phyloP scores from a whole-genome alignment of 1,139 yeast genomes.

The Yamadazyma oceani region DNA sequence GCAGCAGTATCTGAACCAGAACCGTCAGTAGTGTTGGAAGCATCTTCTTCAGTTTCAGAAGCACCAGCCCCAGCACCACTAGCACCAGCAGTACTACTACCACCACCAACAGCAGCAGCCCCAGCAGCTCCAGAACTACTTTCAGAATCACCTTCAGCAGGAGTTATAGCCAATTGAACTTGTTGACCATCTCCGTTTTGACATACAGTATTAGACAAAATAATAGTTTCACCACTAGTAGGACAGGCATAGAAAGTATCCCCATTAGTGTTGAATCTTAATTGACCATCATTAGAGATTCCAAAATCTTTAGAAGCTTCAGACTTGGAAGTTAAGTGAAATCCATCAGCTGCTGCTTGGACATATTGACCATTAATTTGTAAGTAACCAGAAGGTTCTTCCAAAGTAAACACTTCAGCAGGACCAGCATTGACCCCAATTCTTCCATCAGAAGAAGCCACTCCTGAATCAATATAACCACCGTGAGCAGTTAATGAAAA shows the following conservation, averaged over 20 bases:
- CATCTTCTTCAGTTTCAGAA: constrained; percentile 10
- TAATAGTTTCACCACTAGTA: constrained; percentile 5
- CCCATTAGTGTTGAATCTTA: constrained; percentile 23
- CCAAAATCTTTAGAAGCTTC: constrained; percentile 31
- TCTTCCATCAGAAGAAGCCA: constrained; percentile 19
- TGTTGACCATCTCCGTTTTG: constrained; percentile 6
- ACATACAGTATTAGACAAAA: constrained; percentile 12
- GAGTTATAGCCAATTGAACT: constrained; percentile 8
- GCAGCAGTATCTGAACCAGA: constrained; percentile 12
- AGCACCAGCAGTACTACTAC: too few relatives aligned
- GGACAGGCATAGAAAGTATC: constrained; percentile 28
- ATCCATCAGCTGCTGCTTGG: constrained; percentile 16
- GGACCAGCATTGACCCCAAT: constrained; percentile 22
- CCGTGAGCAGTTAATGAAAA: constrained; percentile 29
- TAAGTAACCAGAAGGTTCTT: constrained; percentile 32
- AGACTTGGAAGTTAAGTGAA: constrained; percentile 10
- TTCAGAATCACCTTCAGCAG: constrained; percentile 5
- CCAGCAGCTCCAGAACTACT: constrained; percentile 5
- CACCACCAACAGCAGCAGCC: constrained; percentile 6
- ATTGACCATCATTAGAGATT: constrained; percentile 23
- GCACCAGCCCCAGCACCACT: constrained; percentile 14
- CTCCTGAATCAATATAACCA: constrained; percentile 22
- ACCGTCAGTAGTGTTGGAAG: constrained; percentile 16
- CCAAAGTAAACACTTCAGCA: constrained; percentile 23
- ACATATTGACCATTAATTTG: constrained; percentile 22